Evolutionary conservation across 805 yeast genomes (phyloP).

Genomic region (Saturnispora galanensis): DNA sequence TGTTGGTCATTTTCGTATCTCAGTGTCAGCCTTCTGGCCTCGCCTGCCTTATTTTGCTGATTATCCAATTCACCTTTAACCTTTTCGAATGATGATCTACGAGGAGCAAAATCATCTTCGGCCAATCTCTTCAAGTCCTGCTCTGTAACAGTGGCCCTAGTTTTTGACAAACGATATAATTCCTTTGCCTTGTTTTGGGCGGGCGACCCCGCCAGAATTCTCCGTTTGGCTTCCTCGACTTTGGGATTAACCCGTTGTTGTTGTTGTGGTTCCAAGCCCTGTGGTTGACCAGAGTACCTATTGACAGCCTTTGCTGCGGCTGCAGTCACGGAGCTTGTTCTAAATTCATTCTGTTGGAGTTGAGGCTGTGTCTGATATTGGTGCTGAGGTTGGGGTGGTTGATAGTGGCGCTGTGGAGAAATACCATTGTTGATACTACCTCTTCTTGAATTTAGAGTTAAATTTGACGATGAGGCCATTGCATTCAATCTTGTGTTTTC

Average conservation of each 20-base stretch:
- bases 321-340: constrained; percentile 7
- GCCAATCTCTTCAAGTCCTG: constrained; percentile 7
- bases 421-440: too few species aligned
- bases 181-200: constrained; percentile 39
- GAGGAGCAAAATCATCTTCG: constrained; percentile 11
- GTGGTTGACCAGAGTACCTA: constrained; percentile 15
- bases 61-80: constrained; percentile 10
- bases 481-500: constrained; percentile 72
- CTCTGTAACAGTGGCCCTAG: constrained; percentile 12
- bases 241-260: constrained; percentile 8
- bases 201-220: constrained; percentile 13
- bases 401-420: not conserved
- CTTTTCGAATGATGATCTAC: constrained; percentile 52
- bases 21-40: constrained; percentile 23
- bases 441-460: not conserved
- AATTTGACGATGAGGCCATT: constrained; percentile 29
- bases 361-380: not conserved
- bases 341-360: too few species aligned
- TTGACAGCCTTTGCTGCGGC: constrained; percentile 28
- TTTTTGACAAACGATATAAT: constrained; percentile 40
- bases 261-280: constrained; percentile 5
- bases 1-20: constrained; percentile 15
- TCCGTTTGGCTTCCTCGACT: constrained; percentile 13
- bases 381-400: not conserved
- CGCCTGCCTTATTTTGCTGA: constrained; percentile 12